Conservation (phyloP, 345 rosid species). For the Luvunga scandens region DNA sequence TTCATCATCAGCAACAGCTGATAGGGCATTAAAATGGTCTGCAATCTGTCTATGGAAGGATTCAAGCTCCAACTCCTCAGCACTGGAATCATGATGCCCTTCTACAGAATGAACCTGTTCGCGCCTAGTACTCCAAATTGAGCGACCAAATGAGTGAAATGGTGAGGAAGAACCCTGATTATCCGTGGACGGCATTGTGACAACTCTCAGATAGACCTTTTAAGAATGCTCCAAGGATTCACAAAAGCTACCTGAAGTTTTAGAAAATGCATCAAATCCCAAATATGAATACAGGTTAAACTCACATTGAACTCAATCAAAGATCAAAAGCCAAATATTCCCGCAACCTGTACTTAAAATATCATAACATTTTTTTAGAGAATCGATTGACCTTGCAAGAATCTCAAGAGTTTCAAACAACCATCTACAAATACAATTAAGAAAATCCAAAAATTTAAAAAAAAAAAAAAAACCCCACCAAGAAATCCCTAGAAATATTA, state of each 20-base stretch:
- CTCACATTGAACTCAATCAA: not conserved
- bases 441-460: not conserved
- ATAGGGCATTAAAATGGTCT: constrained; percentile 25
- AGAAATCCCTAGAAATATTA: not conserved
- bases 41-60: constrained; percentile 29
- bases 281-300: not conserved
- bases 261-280: not conserved
- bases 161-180: constrained; percentile 20
- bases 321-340: not conserved
- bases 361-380: not conserved
- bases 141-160: constrained; percentile 22
- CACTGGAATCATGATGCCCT: constrained; percentile 10
- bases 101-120: constrained; percentile 27
- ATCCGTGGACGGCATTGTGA: constrained; percentile 17
- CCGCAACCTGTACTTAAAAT: not conserved
- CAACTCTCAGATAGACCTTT: not conserved
- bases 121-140: constrained; percentile 23
- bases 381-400: not conserved
- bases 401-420: not conserved
- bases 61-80: constrained; percentile 24
- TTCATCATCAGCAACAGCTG: constrained; percentile 17
- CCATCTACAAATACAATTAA: not conserved
- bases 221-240: not conserved
- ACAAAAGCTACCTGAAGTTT: not conserved
- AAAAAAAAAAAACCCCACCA: not conserved